Percentiles rank a stretch among this genome's conserved stretches.
Conservation (phyloP, 2,329 filamentous ascomycete genomes). For the Kalmusia sp. region DNA sequence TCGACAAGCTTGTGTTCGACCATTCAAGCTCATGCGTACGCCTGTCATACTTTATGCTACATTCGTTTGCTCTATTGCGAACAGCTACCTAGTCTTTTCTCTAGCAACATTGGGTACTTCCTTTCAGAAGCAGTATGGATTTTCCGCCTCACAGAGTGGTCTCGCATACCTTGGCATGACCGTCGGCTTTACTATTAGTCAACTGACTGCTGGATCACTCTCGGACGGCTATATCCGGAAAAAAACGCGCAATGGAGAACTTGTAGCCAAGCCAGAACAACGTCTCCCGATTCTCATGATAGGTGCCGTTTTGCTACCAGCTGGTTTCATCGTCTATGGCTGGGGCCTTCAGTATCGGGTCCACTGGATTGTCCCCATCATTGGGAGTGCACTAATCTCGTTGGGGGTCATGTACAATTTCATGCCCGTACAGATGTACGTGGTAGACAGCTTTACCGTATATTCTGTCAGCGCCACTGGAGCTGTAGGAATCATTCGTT, state of each 20-base stretch:
- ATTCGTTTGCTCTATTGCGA: constrained; percentile 9
- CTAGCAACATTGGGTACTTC: constrained; percentile 9
- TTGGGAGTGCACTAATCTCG: constrained; percentile 6
- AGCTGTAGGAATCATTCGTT: constrained; percentile 4
- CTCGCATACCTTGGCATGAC: constrained; percentile 8
- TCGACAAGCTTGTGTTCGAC: neutral
- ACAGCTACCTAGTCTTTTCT: constrained; percentile 12
- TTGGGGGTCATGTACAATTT: constrained; percentile 9
- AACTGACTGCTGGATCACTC: constrained; percentile 4
- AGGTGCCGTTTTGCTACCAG: constrained; percentile 5
- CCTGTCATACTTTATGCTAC: constrained; percentile 5
- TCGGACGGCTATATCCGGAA: constrained; percentile 1
- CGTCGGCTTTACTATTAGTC: constrained; percentile 2
- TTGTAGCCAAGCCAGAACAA: constrained; percentile 3
- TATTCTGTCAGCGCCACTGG: constrained; percentile 9
- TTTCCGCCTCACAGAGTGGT: constrained; percentile 6
- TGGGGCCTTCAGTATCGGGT: constrained; percentile 7
- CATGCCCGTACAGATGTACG: constrained; percentile 10
- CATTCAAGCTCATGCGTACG: constrained; percentile 4
- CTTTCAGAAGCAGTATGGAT: constrained; percentile 9
- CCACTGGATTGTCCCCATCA: constrained; percentile 11
- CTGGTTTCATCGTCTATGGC: constrained; percentile 9
- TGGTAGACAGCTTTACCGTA: constrained; percentile 8
- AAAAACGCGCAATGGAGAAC: neutral
- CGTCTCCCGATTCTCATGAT: constrained; percentile 3